These are phyloP conservation scores for Hawksworthiomyces lignivorus DNA, from an alignment of 2,329 filamentous ascomycete genomes.

Conservation along the genomic window DNA sequence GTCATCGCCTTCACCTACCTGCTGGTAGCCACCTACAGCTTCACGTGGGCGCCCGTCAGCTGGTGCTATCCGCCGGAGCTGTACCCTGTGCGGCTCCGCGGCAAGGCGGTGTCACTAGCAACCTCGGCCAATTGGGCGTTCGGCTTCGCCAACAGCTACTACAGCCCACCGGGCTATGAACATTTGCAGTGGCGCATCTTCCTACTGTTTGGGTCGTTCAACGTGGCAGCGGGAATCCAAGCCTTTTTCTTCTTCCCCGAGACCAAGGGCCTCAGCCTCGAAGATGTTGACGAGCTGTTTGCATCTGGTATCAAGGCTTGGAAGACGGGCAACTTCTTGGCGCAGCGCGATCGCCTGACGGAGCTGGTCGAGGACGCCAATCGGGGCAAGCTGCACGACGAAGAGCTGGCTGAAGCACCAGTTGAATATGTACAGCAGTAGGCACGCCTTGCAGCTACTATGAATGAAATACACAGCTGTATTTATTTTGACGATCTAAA, in stretches of 20 bases:
- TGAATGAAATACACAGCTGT: too few species aligned
- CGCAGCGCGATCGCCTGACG: not conserved
- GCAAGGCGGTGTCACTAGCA: too few species aligned
- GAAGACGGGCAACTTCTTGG: not conserved
- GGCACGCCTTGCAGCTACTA: too few species aligned
- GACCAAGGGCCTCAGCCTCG: not conserved
- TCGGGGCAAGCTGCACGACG: not conserved
- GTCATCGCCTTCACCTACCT: slow-evolving; percentile 6
- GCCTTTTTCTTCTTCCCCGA: slow-evolving; percentile 3
- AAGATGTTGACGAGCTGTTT: not conserved
- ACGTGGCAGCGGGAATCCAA: not conserved
- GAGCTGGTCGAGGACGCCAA: not conserved
- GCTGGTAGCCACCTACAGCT: not conserved
- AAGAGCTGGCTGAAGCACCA: too few species aligned
- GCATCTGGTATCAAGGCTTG: not conserved
- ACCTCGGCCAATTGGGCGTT: slow-evolving; percentile 14
- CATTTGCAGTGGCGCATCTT: not conserved
- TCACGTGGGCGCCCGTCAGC: slow-evolving; percentile 2
- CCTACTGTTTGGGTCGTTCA: not conserved
- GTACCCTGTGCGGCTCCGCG: slow-evolving; percentile 7
- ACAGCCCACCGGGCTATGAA: not conserved
- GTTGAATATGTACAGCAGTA: too few species aligned
- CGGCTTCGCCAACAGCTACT: not conserved
- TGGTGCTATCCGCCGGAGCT: slow-evolving; percentile 10
- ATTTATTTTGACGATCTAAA: too few species aligned